phyloP scores from a whole-genome alignment of 2,329 filamentous ascomycete species.

The Mycocentrospora acerina region DNA sequence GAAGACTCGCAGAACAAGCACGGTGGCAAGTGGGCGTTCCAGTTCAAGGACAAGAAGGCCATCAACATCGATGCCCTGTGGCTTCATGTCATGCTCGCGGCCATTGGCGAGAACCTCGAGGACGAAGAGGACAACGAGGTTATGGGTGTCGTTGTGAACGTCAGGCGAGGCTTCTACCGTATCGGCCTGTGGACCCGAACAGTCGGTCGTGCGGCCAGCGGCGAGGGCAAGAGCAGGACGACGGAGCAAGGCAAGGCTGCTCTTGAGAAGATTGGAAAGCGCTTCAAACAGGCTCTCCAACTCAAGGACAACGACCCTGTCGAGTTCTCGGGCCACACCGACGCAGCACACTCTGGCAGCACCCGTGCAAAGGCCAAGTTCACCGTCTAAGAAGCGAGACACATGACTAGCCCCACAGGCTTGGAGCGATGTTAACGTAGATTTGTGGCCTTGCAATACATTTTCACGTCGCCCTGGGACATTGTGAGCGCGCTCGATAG shows the following conservation, averaged over 20 bases:
- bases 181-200: conserved; percentile 97
- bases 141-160: conserved; percentile 99
- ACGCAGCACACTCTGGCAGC: conserved; percentile 88
- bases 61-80: conserved; percentile 93
- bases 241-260: conserved; percentile 82
- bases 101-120: conserved; percentile 97
- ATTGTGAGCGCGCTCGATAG: conserved; percentile 9
- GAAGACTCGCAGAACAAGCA: conserved; percentile 99
- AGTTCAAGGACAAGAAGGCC: conserved; percentile 92
- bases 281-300: conserved; percentile 90
- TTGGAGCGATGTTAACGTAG: not conserved
- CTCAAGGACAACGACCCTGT: conserved; percentile 74
- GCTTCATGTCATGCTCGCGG: conserved; percentile 95
- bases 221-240: conserved; percentile 74
- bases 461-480: conserved; percentile 7
- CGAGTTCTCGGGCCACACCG: conserved; percentile 96
- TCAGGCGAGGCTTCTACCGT: conserved; percentile 97
- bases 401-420: conserved; percentile 1
- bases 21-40: conserved; percentile 97
- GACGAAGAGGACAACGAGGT: conserved; percentile 92
- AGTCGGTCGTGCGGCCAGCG: conserved; percentile 79
- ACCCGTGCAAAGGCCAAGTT: conserved; percentile 96
- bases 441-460: conserved; percentile 3
- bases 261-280: conserved; percentile 78
- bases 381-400: conserved; percentile 61